A percentile compares a stretch with the other conserved stretches of the same genome.
phyloP scores from a whole-genome alignment of 176 grass and related monocot species.

The Juncus effusus region DNA sequence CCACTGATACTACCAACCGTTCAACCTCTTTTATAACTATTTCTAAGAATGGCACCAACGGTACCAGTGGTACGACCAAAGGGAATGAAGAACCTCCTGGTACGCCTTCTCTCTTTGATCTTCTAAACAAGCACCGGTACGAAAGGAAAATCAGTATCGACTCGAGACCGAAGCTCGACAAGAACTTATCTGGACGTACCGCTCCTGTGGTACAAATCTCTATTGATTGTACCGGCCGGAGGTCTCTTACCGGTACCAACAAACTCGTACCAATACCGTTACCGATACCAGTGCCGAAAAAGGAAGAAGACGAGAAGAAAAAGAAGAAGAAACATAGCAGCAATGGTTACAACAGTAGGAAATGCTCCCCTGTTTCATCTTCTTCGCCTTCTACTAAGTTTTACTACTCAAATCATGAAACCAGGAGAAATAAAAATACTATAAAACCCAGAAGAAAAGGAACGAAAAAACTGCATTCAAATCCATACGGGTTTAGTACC shows the following conservation, averaged over 20 bases:
- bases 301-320: constrained; percentile 9
- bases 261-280: constrained; percentile 25
- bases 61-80: background rate
- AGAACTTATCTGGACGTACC: constrained; percentile 16
- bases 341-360: constrained; percentile 11
- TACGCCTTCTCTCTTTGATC: constrained; percentile 39
- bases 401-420: constrained; percentile 28
- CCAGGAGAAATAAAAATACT: background rate
- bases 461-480: constrained; percentile 15
- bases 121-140: constrained; percentile 29
- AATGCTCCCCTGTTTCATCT: constrained; percentile 31
- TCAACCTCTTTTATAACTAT: constrained; percentile 33
- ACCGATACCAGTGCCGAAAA: background rate
- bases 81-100: constrained; percentile 26
- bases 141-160: background rate
- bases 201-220: constrained; percentile 54
- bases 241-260: constrained; percentile 37
- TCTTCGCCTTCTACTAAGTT: constrained; percentile 35
- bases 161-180: constrained; percentile 28
- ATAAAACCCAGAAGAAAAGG: constrained; percentile 9
- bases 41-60: constrained; percentile 18
- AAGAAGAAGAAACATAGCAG: constrained; percentile 19
- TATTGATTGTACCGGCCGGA: constrained; percentile 39
- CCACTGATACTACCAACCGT: constrained; percentile 27
- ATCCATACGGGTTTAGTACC: constrained; percentile 36